Evolutionary conservation across 1,284 basidiomycete species (phyloP), one percentile per base, ranked within the genome.

Genomic region (Pseudozyma sp.): DNA sequence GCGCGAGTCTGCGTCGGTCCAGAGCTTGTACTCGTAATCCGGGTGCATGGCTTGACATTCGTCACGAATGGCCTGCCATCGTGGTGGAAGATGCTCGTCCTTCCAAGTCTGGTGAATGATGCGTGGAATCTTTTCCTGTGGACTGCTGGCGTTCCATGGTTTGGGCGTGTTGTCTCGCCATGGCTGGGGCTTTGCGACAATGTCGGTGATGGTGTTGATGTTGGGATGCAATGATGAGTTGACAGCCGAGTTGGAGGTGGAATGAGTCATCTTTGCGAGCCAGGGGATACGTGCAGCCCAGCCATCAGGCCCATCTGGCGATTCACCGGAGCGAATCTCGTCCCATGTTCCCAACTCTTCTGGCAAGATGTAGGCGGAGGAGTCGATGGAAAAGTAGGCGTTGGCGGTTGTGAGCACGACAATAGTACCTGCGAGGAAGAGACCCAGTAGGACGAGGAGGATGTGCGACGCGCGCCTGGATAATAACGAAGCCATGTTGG

Each of bases 21-120:
- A 99, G 3, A 99, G 89, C 89, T 91, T 96, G 88, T 97, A 97
- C 85, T 97, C 90, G 85, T 98, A 98, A 88, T 97, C 95, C 7
- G 93, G 82, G 58, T 87, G 85, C 76, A 87, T 79, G 44, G 75
- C 77, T n/a, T 77, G 77, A 65, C 86, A 87, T 42, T 77, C 82
- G 43, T 85, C 81, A 8, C 85, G 74, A 21, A 86, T 81, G 18
- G 76, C 88, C 76, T 90, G 89, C 95, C 95, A 99, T 70, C 90
- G 89, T 43, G 89, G 87, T 5, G 97, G 97, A 21, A 99, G 88
- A 0, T 89, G 89, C 71, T 96, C 91, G 18, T 92, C 91, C 88
- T 97, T 97, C 96, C 96, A 99, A 19, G 97, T 99, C 89, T 98
- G 96, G 86, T 99, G 96, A 58, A 99, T 90, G 78, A 99, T 93